Conservation (phyloP, 2,329 filamentous ascomycete genomes). For the Aspergillus carbonarius region DNA sequence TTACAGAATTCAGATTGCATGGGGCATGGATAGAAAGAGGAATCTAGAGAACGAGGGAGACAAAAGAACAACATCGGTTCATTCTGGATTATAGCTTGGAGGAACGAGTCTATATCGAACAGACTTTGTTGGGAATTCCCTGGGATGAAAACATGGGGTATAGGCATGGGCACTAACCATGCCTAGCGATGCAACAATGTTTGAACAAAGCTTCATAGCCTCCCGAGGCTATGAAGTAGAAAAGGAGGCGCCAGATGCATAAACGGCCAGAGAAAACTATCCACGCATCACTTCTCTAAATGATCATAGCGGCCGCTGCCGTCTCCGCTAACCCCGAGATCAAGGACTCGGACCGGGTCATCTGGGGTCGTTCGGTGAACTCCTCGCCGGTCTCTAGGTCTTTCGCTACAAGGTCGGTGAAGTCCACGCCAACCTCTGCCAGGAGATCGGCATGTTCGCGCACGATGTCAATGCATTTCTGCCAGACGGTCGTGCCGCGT, state of each 20-base stretch:
- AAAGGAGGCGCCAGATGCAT: background rate
- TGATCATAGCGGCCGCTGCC: conserved; percentile 4
- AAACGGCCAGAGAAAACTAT: background rate
- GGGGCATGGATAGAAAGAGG: background rate
- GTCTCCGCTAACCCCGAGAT: conserved; percentile 21
- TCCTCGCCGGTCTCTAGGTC: conserved; percentile 39
- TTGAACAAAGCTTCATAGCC: background rate
- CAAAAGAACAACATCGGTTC: background rate
- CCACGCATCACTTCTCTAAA: background rate
- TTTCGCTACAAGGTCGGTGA: conserved; percentile 74
- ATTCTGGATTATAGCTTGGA: background rate
- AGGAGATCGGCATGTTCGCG: conserved; percentile 77
- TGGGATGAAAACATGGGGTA: too few relatives aligned
- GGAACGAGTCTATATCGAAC: background rate
- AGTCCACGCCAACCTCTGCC: conserved; percentile 84
- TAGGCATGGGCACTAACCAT: too few relatives aligned
- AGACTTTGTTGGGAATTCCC: background rate
- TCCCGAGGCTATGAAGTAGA: background rate
- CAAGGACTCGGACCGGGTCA: conserved; percentile 26
- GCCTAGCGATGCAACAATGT: too few relatives aligned
- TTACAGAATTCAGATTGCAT: background rate
- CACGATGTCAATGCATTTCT: conserved; percentile 77
- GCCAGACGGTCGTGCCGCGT: conserved; percentile 71
- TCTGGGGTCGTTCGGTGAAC: conserved; percentile 17
- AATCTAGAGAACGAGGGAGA: background rate